Evolutionary conservation across 2,329 filamentous ascomycete species (phyloP), one percentile per base, ranked within the genome.

Genomic region (Xylaria sp.): DNA sequence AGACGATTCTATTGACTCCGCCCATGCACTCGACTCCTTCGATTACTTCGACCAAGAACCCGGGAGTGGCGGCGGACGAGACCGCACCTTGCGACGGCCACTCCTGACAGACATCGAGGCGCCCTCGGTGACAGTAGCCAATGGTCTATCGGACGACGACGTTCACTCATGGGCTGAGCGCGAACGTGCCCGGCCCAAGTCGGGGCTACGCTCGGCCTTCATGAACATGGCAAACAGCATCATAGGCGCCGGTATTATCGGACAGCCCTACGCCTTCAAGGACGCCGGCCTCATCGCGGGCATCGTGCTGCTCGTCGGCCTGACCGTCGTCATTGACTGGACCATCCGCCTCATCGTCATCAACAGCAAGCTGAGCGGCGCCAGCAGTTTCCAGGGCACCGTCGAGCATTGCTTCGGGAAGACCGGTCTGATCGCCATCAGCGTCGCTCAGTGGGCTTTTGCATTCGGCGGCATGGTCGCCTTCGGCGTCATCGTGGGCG

Each of bases 171-270:
- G 82, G 77, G 83, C 82, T 4, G 82, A 84, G 70, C 78, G 80
- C 35, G 85, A 89, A 74, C 81, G 83, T 59, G 72, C 73, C 42
- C 84, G 94, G 60, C 93, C 94, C 49, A 94, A 94, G 79, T 96
- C 92, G 61, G 90, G 91, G 4, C 84, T 98, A 79, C 84, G 86
- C 65, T 92, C 90, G 75, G 94, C 95, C 2, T 98, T 99, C 70
- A 97, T 98, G 93, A 99, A 99, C 79, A 99, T 99, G 95, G 94
- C 95, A 66, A 99, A 99, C 80, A 96, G 92, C 71, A 99, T 99
- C 76, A 97, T 99, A 69, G 88, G 88, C 40, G 88, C 88, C 2
- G 87, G 88, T 55, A 90, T 90, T 76, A 89, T 90, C 72, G 87
- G 92, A 3, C 95, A 99, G 78, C 94, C 95, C 12, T 99, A 98